A percentile compares a stretch with the other conserved stretches of the same genome.
phyloP scores from a whole-genome alignment of 345 rosid species.

The Eucalyptus brandiana region DNA sequence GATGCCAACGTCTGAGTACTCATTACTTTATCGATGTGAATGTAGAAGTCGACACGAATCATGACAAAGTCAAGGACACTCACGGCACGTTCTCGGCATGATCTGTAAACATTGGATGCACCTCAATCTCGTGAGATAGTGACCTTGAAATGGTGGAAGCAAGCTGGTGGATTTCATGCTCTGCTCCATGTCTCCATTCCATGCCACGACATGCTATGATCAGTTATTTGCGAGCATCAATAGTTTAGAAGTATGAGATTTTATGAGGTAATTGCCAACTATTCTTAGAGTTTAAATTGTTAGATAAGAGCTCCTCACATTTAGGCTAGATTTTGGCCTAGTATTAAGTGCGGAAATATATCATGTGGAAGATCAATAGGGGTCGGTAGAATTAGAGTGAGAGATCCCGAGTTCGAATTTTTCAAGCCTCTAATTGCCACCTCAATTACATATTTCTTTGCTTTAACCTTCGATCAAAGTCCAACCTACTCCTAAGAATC shows the following conservation, averaged over 20 bases:
- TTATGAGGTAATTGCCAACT: neutral
- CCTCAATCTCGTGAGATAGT: neutral
- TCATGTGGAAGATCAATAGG: neutral
- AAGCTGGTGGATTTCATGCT: neutral
- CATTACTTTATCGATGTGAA: neutral
- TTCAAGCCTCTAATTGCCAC: neutral
- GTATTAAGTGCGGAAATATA: neutral
- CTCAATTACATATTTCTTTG: neutral
- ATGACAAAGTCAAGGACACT: neutral
- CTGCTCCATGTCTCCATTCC: neutral
- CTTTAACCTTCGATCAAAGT: neutral
- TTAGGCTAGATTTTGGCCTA: neutral
- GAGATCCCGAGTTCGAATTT: neutral
- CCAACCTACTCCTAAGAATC: neutral
- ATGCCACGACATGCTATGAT: neutral
- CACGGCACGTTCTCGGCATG: neutral
- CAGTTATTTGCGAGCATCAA: neutral
- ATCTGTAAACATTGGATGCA: neutral
- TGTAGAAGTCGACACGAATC: neutral
- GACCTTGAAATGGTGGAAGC: neutral
- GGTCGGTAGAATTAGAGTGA: too few species aligned
- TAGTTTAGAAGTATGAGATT: neutral
- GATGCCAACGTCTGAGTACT: neutral
- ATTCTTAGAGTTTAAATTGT: neutral
- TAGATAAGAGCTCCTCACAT: neutral